phyloP scores from a whole-genome alignment of 148 eudicot species.

The Spergularia marina region DNA sequence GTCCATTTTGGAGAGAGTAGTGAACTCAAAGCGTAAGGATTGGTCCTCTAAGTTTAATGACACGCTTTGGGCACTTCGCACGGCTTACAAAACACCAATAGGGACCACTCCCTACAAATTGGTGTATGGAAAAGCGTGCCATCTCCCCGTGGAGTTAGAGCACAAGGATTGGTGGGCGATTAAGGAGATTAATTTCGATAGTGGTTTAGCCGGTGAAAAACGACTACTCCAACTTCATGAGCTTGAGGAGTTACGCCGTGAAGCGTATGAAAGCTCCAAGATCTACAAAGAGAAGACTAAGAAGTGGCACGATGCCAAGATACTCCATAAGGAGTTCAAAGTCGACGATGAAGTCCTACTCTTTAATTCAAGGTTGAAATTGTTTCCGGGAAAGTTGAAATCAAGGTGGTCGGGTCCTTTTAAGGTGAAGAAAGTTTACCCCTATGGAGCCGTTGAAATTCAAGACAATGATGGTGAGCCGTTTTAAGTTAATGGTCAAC shows the following conservation, averaged over 20 bases:
- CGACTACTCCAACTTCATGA: conserved; percentile 9
- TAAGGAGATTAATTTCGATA: neutral
- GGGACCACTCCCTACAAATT: neutral
- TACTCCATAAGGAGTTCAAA: neutral
- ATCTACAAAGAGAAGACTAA: conserved; percentile 15
- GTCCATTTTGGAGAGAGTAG: neutral
- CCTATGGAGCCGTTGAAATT: neutral
- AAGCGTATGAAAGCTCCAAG: conserved; percentile 13
- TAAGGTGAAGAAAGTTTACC: neutral
- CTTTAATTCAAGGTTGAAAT: neutral
- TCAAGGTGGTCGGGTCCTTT: conserved; percentile 17
- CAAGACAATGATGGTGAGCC: neutral
- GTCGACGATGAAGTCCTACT: neutral
- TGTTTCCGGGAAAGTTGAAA: conserved; percentile 4
- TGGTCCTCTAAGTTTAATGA: conserved; percentile 3
- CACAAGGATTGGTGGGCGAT: conserved; percentile 5
- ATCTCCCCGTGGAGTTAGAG: conserved; percentile 4
- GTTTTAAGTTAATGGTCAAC: neutral
- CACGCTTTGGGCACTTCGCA: conserved; percentile 12
- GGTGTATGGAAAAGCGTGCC: conserved; percentile 1
- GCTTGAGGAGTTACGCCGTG: conserved; percentile 3
- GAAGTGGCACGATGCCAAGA: conserved; percentile 11
- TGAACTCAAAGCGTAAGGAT: neutral
- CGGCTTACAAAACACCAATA: conserved; percentile 8
- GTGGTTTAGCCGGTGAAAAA: neutral